Evolutionary conservation across 345 rosid genomes (phyloP).

Genomic region (Pistacia integerrima): DNA sequence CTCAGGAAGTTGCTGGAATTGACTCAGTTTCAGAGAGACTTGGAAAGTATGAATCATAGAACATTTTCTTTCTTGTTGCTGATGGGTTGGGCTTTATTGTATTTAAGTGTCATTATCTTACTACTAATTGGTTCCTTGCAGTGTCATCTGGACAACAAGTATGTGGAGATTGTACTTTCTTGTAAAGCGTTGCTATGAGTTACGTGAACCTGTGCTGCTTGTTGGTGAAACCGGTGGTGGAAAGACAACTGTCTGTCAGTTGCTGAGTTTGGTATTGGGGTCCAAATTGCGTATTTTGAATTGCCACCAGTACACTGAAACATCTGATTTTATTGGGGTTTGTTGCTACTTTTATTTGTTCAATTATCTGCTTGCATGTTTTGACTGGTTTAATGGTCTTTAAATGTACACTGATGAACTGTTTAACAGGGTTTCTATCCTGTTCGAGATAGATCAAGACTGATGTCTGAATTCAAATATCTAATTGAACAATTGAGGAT

Average conservation of each 20-base stretch:
- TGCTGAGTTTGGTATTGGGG: slow-evolving; percentile 55
- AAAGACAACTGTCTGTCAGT: slow-evolving; percentile 91
- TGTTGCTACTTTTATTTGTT: slow-evolving; percentile 26
- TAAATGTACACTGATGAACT: slow-evolving; percentile 19
- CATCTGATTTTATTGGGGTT: slow-evolving; percentile 97
- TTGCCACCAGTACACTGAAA: slow-evolving; percentile 94
- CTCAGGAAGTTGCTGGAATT: slow-evolving; percentile 53
- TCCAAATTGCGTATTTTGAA: slow-evolving; percentile 77
- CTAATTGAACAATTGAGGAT: slow-evolving; percentile 57
- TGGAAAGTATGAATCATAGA: slow-evolving; percentile 42
- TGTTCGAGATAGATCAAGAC: slow-evolving; percentile 79
- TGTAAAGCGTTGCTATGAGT: slow-evolving; percentile 70
- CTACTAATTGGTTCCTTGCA: slow-evolving; percentile 29
- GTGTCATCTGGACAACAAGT: slow-evolving; percentile 75
- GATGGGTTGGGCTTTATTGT: slow-evolving; percentile 3
- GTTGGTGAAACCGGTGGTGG: slow-evolving; percentile 99
- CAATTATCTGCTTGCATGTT: not conserved
- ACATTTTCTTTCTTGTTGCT: slow-evolving; percentile 13
- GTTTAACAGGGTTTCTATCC: slow-evolving; percentile 85
- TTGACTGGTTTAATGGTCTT: not conserved
- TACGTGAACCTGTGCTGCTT: slow-evolving; percentile 94
- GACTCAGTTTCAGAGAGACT: slow-evolving; percentile 30
- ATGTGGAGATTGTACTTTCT: slow-evolving; percentile 87
- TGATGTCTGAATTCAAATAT: slow-evolving; percentile 52
- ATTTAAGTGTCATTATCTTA: slow-evolving; percentile 13